phyloP scores from a whole-genome alignment of 257 asterid species.

The Plantago major region DNA sequence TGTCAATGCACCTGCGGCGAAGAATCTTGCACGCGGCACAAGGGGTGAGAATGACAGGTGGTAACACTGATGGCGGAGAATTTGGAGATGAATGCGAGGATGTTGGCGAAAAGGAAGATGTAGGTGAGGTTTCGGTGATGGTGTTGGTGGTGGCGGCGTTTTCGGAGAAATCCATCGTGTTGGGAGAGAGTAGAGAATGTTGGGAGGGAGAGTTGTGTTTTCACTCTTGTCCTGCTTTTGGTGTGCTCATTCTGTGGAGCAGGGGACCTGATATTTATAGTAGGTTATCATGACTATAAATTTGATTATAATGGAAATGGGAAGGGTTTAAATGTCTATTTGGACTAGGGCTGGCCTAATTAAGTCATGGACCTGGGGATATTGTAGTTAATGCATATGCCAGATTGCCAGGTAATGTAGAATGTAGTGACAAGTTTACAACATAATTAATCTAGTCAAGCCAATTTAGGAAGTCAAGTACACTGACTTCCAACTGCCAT shows the following conservation, averaged over 20 bases:
- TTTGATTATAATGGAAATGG: background rate
- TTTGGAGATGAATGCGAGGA: conserved; percentile 26
- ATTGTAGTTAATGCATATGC: no score
- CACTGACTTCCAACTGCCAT: no score
- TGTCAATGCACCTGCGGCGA: conserved; percentile 76
- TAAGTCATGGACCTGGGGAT: background rate
- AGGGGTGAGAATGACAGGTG: conserved; percentile 47
- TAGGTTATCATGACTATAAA: background rate
- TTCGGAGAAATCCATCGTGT: conserved; percentile 16
- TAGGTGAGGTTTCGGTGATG: background rate
- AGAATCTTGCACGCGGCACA: conserved; percentile 93
- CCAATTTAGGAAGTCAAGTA: no score
- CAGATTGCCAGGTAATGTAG: background rate
- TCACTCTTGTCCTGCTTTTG: background rate
- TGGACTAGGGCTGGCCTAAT: background rate
- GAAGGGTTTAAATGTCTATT: background rate
- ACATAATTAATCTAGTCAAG: no score
- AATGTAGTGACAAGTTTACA: background rate
- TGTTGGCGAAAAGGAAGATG: conserved; percentile 20
- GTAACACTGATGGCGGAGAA: conserved; percentile 18
- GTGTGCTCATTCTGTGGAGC: background rate
- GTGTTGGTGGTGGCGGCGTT: conserved; percentile 12
- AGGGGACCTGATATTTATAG: conserved; percentile 1
- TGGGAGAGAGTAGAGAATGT: background rate
- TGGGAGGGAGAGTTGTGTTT: background rate